These are phyloP conservation scores for Sarocladium oryzae DNA, from an alignment of 2,329 filamentous ascomycete genomes.

Conservation along the genomic window DNA sequence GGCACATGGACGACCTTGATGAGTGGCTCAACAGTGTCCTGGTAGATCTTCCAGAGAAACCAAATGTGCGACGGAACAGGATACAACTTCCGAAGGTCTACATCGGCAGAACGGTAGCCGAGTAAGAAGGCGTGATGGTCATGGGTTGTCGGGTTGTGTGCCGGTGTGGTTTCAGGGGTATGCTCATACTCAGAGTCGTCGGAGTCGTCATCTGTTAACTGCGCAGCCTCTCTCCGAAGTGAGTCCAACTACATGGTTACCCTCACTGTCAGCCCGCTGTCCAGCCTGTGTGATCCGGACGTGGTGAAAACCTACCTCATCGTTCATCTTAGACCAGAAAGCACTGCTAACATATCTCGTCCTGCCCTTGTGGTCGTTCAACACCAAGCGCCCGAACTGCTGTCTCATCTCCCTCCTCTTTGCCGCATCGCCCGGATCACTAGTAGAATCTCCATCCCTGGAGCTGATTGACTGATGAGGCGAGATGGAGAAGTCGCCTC, in stretches of 20 bases:
- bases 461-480: constrained; percentile 13
- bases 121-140: constrained; percentile 68
- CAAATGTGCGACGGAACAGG: constrained; percentile 59
- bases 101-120: constrained; percentile 64
- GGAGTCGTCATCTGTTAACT: constrained; percentile 36
- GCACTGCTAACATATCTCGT: constrained; percentile 70
- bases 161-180: constrained; percentile 34
- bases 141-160: constrained; percentile 12
- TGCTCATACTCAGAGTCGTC: constrained; percentile 57
- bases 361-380: constrained; percentile 62
- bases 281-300: not conserved
- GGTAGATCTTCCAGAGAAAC: constrained; percentile 63
- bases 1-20: constrained; percentile 67
- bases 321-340: constrained; percentile 70
- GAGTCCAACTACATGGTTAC: constrained; percentile 26
- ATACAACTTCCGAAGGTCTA: constrained; percentile 59
- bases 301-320: constrained; percentile 47
- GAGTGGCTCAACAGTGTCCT: constrained; percentile 68
- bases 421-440: constrained; percentile 24
- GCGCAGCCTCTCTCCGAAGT: constrained; percentile 43
- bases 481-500: not conserved
- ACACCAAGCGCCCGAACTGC: constrained; percentile 61
- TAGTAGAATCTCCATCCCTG: constrained; percentile 20
- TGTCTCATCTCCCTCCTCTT: constrained; percentile 26
- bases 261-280: constrained; percentile 11